Evolutionary conservation across 257 asterid genomes (phyloP).

Genomic region (Avicennia marina): DNA sequence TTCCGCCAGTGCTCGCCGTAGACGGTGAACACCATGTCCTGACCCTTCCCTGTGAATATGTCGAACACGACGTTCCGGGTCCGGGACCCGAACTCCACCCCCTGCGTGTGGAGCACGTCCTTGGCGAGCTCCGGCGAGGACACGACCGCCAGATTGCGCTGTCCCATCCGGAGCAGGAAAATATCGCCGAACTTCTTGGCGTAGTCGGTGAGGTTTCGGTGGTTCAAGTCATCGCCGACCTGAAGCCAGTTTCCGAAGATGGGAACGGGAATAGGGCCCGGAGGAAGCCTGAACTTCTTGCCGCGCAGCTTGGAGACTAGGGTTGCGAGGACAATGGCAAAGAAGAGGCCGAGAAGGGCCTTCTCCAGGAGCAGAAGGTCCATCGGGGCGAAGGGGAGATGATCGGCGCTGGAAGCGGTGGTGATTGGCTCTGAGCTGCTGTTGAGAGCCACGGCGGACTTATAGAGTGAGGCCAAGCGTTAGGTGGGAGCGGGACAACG

Average conservation of each 20-base stretch:
- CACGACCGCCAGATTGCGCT: slow-evolving; percentile 56
- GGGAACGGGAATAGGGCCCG: slow-evolving; percentile 62
- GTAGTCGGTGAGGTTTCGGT: slow-evolving; percentile 44
- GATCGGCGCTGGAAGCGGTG: background rate
- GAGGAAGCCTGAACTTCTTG: slow-evolving; percentile 49
- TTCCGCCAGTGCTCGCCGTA: slow-evolving; percentile 81
- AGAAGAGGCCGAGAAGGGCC: slow-evolving; percentile 51
- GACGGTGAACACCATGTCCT: slow-evolving; percentile 72
- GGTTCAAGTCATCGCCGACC: slow-evolving; percentile 66
- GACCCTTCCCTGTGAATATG: slow-evolving; percentile 65
- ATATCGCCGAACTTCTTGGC: slow-evolving; percentile 55
- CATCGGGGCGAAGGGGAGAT: too few relatives aligned
- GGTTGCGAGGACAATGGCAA: slow-evolving; percentile 41
- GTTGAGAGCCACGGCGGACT: too few relatives aligned
- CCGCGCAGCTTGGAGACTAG: slow-evolving; percentile 54
- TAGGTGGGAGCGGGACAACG: slow-evolving; percentile 10
- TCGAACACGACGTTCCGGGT: slow-evolving; percentile 65
- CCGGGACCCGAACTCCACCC: slow-evolving; percentile 69
- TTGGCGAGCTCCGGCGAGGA: slow-evolving; percentile 67
- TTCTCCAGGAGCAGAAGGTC: slow-evolving; percentile 60
- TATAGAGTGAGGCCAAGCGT: slow-evolving; percentile 13
- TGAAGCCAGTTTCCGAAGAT: slow-evolving; percentile 69
- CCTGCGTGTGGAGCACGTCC: slow-evolving; percentile 66
- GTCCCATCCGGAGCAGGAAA: slow-evolving; percentile 58
- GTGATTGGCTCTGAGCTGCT: too few relatives aligned